phyloP scores from a whole-genome alignment of 2,329 filamentous ascomycete genomes.

The Sclerotinia minor region DNA sequence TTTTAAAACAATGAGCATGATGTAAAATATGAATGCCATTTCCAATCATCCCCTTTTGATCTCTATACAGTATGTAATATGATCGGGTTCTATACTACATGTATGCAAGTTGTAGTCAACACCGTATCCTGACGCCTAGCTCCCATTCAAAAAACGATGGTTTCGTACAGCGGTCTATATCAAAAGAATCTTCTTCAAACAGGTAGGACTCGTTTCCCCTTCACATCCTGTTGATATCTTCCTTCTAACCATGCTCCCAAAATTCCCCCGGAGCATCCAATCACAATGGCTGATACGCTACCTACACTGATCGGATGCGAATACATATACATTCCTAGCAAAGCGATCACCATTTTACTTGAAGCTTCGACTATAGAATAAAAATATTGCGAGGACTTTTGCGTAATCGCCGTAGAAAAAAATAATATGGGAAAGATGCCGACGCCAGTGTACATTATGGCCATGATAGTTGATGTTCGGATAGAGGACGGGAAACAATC shows the following conservation, averaged over 20 bases:
- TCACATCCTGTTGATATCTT: slow-evolving; percentile 11
- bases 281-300: slow-evolving; percentile 9
- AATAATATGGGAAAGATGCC: slow-evolving; percentile 17
- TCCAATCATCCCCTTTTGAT: neutral
- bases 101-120: neutral
- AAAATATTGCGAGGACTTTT: slow-evolving; percentile 9
- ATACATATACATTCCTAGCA: slow-evolving; percentile 19
- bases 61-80: slow-evolving; percentile 14
- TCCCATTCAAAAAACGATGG: neutral
- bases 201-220: slow-evolving; percentile 4
- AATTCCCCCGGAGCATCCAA: slow-evolving; percentile 16
- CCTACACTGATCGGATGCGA: neutral
- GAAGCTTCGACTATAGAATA: slow-evolving; percentile 10
- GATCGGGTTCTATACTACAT: neutral
- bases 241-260: slow-evolving; percentile 14
- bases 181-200: neutral
- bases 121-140: slow-evolving; percentile 6
- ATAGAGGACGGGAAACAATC: slow-evolving; percentile 16
- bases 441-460: slow-evolving; percentile 19
- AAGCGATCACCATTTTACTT: slow-evolving; percentile 11
- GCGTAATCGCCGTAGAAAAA: slow-evolving; percentile 3
- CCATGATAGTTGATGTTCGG: slow-evolving; percentile 8
- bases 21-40: neutral
- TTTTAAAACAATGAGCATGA: too few relatives aligned
- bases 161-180: neutral